Conservation (phyloP, 129 eudicot species). For the Artemisia annua region DNA sequence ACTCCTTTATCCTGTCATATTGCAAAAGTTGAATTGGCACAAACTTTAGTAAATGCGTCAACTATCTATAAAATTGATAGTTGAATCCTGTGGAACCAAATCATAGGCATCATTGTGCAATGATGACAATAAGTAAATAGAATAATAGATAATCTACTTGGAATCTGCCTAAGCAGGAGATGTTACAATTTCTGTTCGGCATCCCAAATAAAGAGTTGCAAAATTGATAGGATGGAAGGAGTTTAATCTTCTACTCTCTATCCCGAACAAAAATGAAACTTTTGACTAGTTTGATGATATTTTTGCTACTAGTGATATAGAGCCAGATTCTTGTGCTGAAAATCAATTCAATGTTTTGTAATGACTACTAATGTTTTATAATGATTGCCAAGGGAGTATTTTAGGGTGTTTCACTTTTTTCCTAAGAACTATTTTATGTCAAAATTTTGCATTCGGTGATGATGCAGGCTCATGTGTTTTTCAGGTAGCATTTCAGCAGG, state of each 20-base stretch:
- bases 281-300: too few relatives aligned
- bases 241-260: too few relatives aligned
- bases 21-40: not conserved
- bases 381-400: too few relatives aligned
- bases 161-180: too few relatives aligned
- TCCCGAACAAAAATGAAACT: too few relatives aligned
- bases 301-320: too few relatives aligned
- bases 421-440: too few relatives aligned
- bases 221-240: not conserved
- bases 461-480: not conserved
- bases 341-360: too few relatives aligned
- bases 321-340: too few relatives aligned
- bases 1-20: not conserved
- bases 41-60: not conserved
- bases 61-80: not conserved
- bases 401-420: too few relatives aligned
- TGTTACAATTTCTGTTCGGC: not conserved
- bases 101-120: not conserved
- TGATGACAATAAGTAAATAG: not conserved
- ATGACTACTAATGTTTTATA: too few relatives aligned
- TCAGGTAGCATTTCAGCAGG: slow-evolving; percentile 98
- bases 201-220: not conserved
- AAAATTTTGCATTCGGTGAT: not conserved
- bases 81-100: not conserved
- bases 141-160: not conserved